Evolutionary conservation across 345 rosid genomes (phyloP), one percentile per base, ranked within the genome.

Genomic region (Arabidopsis suecica): DNA sequence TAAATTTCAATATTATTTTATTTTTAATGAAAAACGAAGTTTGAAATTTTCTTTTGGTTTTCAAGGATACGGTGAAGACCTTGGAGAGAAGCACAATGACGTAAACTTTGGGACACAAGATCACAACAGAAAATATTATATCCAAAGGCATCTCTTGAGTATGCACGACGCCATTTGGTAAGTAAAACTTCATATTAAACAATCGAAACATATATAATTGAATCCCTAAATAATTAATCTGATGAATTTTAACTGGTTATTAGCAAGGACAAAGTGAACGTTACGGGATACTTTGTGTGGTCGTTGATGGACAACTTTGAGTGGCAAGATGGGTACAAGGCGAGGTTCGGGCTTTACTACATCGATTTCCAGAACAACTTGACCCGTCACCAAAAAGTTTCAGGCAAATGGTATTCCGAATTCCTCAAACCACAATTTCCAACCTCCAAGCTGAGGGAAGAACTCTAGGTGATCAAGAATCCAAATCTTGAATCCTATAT

Each of bases 251-350:
- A 34, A n/a, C 13, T 67, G 2, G 37, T 38, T 28, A 4, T 23
- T 63, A 76, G 80, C 16, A 61, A 63, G 1, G 81, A 78, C 54
- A 72, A 72, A 14, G 81, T 78, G 45, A 78, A 78, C n/a, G 77
- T 78, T 50, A 78, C 63, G 0, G 81, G 81, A 20, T 78, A 78
- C 18, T 78, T 33, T 23, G 77, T 60, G 40, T 78, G 81, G 81
- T 65, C 81, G 1, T 66, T 78, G 63, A 65, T 78, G 81, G 81
- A 78, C 23, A 78, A 78, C 51, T 78, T 78, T 51, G 81, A 78
- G 58, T 78, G 81, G 81, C 77, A 78, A 72, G 81, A 78, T 72
- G 81, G 81, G 1, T 78, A 66, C 44, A 72, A 51, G 34, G 67
- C 73, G 1, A 78, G 81, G 33, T 78, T 78, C 20, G 81, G 81